Percentiles rank a stretch among this genome's conserved stretches.
Conservation (phyloP, 163 green algal genomes). For the Chlorella variabilis region DNA sequence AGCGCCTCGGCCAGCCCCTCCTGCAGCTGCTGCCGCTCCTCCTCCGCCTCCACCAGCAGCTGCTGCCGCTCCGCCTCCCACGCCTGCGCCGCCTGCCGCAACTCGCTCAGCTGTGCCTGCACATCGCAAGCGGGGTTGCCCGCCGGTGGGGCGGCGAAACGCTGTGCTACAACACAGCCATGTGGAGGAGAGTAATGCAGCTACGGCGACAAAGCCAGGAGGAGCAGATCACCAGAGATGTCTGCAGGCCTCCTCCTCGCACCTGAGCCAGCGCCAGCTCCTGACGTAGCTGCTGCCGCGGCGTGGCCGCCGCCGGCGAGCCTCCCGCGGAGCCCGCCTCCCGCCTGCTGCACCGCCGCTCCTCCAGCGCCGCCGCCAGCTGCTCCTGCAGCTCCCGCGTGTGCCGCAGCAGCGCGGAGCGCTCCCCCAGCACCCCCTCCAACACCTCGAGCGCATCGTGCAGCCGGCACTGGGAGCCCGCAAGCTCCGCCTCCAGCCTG, state of each 20-base stretch:
- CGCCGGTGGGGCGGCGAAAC: too few relatives aligned
- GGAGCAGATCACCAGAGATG: background rate
- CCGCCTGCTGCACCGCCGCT: background rate
- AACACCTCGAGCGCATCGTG: conserved; percentile 14
- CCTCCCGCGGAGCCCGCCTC: background rate
- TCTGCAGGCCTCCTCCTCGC: background rate
- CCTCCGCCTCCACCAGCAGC: conserved; percentile 16
- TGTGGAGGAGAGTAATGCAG: too few relatives aligned
- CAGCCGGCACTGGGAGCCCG: background rate
- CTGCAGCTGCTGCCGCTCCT: conserved; percentile 31
- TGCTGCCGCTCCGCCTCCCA: conserved; percentile 15
- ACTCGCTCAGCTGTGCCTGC: conserved; percentile 16
- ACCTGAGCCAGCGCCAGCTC: conserved; percentile 16
- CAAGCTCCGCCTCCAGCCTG: background rate
- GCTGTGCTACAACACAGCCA: too few relatives aligned
- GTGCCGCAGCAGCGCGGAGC: background rate
- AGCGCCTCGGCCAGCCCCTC: conserved; percentile 9
- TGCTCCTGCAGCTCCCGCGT: conserved; percentile 14
- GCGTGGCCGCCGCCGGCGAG: background rate
- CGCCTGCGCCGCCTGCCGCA: background rate
- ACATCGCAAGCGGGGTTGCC: too few relatives aligned
- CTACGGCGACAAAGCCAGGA: background rate
- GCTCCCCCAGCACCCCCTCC: conserved; percentile 19
- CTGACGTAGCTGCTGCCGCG: background rate
- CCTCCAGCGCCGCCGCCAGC: conserved; percentile 5